These are phyloP conservation scores for Calocera viscosa DNA, from an alignment of 768 basidiomycete genomes.

Conservation along the genomic window DNA sequence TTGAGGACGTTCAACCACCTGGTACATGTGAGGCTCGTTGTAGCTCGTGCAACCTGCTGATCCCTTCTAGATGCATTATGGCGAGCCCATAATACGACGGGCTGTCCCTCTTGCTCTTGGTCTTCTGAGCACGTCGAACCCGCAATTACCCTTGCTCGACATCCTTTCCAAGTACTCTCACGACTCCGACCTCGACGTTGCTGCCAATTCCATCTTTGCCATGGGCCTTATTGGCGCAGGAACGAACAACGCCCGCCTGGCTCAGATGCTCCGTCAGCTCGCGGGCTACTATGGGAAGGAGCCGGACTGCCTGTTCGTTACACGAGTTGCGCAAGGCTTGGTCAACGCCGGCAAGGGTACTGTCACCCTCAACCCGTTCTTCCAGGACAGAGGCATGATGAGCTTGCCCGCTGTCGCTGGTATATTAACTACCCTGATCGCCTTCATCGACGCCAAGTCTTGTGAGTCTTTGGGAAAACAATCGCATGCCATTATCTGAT, in stretches of 20 bases:
- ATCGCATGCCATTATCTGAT: not conserved
- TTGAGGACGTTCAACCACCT: slow-evolving; percentile 93
- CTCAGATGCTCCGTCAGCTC: slow-evolving; percentile 92
- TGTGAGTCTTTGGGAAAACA: slow-evolving; percentile 45
- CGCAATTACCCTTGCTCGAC: slow-evolving; percentile 85
- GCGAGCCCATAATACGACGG: slow-evolving; percentile 84
- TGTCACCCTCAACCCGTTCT: slow-evolving; percentile 93
- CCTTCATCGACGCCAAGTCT: slow-evolving; percentile 85
- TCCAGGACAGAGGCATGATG: slow-evolving; percentile 82
- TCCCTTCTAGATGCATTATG: slow-evolving; percentile 84
- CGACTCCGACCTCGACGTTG: slow-evolving; percentile 94
- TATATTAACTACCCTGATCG: slow-evolving; percentile 70
- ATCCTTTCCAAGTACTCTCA: slow-evolving; percentile 98
- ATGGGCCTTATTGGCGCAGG: slow-evolving; percentile 98
- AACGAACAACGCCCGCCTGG: slow-evolving; percentile 95
- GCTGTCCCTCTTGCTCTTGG: slow-evolving; percentile 90
- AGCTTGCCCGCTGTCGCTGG: slow-evolving; percentile 81
- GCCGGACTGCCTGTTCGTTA: slow-evolving; percentile 90
- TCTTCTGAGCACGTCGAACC: slow-evolving; percentile 89
- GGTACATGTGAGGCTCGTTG: slow-evolving; percentile 35
- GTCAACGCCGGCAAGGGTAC: slow-evolving; percentile 99
- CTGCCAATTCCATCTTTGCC: slow-evolving; percentile 92
- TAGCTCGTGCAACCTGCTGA: slow-evolving; percentile 18
- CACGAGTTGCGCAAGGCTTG: slow-evolving; percentile 87
- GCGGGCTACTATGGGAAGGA: slow-evolving; percentile 99